phyloP scores from a whole-genome alignment of 768 basidiomycete species.

The Dacryopinax primogenitus region DNA sequence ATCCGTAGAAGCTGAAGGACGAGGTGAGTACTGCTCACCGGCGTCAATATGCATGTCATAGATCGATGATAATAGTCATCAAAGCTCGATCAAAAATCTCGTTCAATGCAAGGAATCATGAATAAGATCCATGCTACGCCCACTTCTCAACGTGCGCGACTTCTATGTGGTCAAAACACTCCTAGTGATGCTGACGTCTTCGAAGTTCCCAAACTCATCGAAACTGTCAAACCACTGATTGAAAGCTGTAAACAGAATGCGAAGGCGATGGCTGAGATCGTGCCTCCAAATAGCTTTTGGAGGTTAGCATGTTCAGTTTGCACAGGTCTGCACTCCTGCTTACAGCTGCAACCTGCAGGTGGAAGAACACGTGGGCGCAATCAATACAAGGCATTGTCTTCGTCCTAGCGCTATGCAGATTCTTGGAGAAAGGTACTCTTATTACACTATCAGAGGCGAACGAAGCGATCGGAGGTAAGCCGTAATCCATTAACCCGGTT shows the following conservation, averaged over 20 bases:
- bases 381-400: conserved; percentile 50
- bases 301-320: conserved; percentile 58
- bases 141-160: conserved; percentile 37
- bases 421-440: conserved; percentile 45
- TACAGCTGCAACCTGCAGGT: conserved; percentile 8
- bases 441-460: conserved; percentile 42
- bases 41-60: neutral
- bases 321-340: neutral
- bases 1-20: conserved; percentile 60
- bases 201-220: conserved; percentile 50
- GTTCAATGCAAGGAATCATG: conserved; percentile 57
- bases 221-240: conserved; percentile 44
- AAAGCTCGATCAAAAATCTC: conserved; percentile 61
- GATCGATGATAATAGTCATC: neutral
- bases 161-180: neutral
- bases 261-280: conserved; percentile 38
- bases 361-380: conserved; percentile 16
- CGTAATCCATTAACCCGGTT: neutral
- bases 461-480: conserved; percentile 54
- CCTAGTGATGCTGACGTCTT: neutral
- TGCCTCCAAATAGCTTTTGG: conserved; percentile 68
- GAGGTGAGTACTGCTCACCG: conserved; percentile 32
- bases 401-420: conserved; percentile 51
- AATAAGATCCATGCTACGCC: conserved; percentile 73
- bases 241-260: conserved; percentile 41